Percentiles rank a stretch among this genome's conserved stretches.
Conservation (phyloP, 371 early-diverging fungal genomes). For the Apophysomyces elegans region DNA sequence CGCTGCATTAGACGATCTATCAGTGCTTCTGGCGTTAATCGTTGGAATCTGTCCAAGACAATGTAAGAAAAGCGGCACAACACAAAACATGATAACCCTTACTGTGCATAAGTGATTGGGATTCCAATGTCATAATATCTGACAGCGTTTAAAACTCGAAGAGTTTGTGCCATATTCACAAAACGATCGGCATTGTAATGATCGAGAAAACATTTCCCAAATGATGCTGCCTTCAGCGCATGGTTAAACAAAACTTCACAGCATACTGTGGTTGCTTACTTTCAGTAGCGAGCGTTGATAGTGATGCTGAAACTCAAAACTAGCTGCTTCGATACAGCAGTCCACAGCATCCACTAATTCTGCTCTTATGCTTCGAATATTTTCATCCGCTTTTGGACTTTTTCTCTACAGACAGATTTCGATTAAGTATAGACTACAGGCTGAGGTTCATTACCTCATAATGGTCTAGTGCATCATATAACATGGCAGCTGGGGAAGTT, state of each 20-base stretch:
- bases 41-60: conserved; percentile 61
- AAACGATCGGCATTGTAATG: conserved; percentile 84
- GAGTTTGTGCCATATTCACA: conserved; percentile 83
- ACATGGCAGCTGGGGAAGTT: conserved; percentile 90
- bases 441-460: conserved; percentile 66
- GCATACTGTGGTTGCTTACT: conserved; percentile 27
- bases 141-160: conserved; percentile 91
- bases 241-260: neutral
- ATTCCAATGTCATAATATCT: conserved; percentile 85
- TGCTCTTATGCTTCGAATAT: conserved; percentile 82
- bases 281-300: conserved; percentile 82
- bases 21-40: conserved; percentile 77
- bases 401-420: conserved; percentile 54
- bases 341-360: conserved; percentile 89
- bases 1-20: conserved; percentile 83
- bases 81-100: conserved; percentile 26
- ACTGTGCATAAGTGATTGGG: conserved; percentile 89
- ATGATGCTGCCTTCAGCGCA: conserved; percentile 81
- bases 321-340: conserved; percentile 93
- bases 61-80: neutral
- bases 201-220: conserved; percentile 93
- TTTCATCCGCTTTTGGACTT: conserved; percentile 93
- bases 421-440: neutral
- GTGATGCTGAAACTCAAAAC: conserved; percentile 77
- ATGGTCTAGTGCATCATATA: conserved; percentile 92